Evolutionary conservation across 2,329 filamentous ascomycete genomes (phyloP), one percentile per base, ranked within the genome.

Genomic region (Diaporthe eres): DNA sequence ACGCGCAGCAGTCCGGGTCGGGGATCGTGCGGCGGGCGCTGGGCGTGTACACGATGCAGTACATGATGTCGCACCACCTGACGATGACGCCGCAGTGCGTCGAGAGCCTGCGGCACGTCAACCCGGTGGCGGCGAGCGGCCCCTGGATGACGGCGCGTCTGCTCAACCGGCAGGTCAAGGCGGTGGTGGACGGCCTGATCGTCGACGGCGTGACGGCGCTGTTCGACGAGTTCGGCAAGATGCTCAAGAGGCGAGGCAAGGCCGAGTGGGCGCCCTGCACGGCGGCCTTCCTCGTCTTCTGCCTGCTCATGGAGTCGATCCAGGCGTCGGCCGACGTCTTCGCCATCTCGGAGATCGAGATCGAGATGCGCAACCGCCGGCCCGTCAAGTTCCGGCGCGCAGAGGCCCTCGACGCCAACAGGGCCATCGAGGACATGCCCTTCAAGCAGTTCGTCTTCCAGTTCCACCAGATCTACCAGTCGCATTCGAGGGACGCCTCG

Each of bases 391-490:
- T 84, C 79, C 81, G 83, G 74, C 85, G 87, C 55, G 82, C 81
- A 9, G 84, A 86, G 44, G 88, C 87, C n/a, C 82, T 89, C 60
- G 82, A 83, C 9, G 82, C 88, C 42, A 89, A 87, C 82, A 81
- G 82, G 42, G 87, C 89, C 79, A 85, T 91, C 63, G 90, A 91
- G 80, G 90, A 90, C 78, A 84, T 91, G 84, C 90, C 90, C 0
- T 91, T 91, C 80, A 89, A 87, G 81, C 89, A 91, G 81, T 90
- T 91, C 79, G 88, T 88, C 4, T 90, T 89, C 77, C 89, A 90
- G 81, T 91, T 91, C 80, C 90, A 91, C 81, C 86, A 90, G 79
- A 85, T 90, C 74, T 91, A 90, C 79, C 89, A 90, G 83, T 91
- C 90, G 28, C 88, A 90, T 80, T 86, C 84, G 73, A 85, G 84